Evolutionary conservation across 2,329 filamentous ascomycete genomes (phyloP).

Genomic region (Orbilia oligospora): DNA sequence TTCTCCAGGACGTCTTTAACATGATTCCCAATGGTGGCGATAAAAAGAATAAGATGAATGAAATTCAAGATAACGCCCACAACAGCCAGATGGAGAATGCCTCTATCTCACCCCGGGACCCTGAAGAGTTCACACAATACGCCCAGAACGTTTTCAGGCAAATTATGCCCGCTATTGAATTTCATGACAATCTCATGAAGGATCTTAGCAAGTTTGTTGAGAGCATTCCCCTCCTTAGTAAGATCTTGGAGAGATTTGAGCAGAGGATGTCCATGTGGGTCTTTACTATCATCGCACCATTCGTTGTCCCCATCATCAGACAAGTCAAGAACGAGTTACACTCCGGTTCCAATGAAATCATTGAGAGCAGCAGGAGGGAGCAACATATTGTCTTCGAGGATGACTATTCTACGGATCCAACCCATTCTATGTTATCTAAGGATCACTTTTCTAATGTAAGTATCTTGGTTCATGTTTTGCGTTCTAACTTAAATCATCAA

Average conservation of each 20-base stretch:
- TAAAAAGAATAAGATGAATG: slow-evolving; percentile 78
- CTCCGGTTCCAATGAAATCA: slow-evolving; percentile 88
- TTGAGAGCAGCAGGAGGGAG: slow-evolving; percentile 80
- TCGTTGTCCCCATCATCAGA: slow-evolving; percentile 84
- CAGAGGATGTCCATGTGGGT: slow-evolving; percentile 91
- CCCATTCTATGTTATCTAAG: slow-evolving; percentile 95
- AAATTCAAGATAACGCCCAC: slow-evolving; percentile 73
- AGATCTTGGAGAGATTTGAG: slow-evolving; percentile 87
- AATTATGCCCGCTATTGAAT: slow-evolving; percentile 90
- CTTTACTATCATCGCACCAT: slow-evolving; percentile 91
- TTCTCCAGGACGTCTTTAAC: slow-evolving; percentile 83
- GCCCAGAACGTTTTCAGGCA: slow-evolving; percentile 80
- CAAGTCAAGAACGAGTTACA: slow-evolving; percentile 90
- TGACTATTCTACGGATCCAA: slow-evolving; percentile 82
- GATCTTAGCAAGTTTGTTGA: slow-evolving; percentile 82
- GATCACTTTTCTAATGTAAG: slow-evolving; percentile 90
- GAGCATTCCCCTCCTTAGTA: slow-evolving; percentile 85
- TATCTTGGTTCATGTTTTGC: not conserved
- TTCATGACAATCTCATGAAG: slow-evolving; percentile 90
- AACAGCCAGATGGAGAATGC: slow-evolving; percentile 80
- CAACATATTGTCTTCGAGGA: slow-evolving; percentile 89
- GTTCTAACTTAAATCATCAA: not conserved
- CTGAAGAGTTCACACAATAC: slow-evolving; percentile 86
- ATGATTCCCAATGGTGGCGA: slow-evolving; percentile 86
- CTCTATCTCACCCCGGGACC: slow-evolving; percentile 80